Conservation (phyloP, 169 alveolate genomes). For the Eimeria sp. region DNA sequence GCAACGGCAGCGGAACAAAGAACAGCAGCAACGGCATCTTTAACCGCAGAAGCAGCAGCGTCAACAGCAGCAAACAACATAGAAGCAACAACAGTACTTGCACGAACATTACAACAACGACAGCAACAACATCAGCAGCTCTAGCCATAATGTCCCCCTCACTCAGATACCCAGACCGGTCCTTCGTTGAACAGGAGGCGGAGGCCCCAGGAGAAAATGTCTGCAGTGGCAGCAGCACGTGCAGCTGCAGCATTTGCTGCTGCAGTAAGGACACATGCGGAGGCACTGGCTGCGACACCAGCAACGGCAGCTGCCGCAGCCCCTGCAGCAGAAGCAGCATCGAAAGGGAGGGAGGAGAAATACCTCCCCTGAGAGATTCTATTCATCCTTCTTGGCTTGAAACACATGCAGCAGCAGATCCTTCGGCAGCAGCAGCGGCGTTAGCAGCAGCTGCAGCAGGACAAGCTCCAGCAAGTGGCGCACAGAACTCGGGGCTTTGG, state of each 20-base stretch:
- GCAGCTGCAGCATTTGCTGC: constrained; percentile 62
- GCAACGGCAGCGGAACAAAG: background rate
- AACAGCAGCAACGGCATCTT: too few species aligned
- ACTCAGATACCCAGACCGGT: background rate
- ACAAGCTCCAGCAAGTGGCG: background rate
- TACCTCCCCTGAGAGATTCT: background rate
- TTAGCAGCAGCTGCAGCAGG: constrained; percentile 2
- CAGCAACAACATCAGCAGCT: constrained; percentile 2
- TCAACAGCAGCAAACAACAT: background rate
- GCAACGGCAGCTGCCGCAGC: constrained; percentile 73
- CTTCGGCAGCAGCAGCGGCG: constrained; percentile 28
- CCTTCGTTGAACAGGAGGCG: background rate
- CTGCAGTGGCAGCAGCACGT: constrained; percentile 12
- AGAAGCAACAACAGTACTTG: background rate
- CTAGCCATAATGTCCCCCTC: background rate
- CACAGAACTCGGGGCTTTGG: constrained; percentile 28
- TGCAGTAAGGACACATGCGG: constrained; percentile 35
- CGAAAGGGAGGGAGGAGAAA: background rate
- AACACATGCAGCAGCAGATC: background rate
- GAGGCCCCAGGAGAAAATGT: background rate
- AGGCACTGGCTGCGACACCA: constrained; percentile 23
- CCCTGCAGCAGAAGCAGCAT: constrained; percentile 48
- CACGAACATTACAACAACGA: background rate
- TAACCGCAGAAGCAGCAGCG: background rate
- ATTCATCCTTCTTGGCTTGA: constrained; percentile 13